These are phyloP conservation scores for Scedosporium apiospermum DNA, from an alignment of 2,329 filamentous ascomycete species.

Conservation along the genomic window DNA sequence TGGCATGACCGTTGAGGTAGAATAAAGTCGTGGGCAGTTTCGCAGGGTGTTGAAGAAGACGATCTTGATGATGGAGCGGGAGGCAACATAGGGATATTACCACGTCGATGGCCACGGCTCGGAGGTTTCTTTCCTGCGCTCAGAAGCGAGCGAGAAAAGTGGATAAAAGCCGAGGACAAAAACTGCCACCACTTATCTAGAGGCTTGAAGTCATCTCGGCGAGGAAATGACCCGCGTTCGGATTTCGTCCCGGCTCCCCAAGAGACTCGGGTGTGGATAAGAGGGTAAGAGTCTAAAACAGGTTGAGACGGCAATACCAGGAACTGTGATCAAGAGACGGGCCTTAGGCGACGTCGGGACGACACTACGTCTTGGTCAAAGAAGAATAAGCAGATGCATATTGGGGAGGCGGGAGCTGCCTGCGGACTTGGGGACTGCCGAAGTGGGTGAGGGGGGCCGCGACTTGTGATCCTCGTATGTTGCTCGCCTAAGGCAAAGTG, in stretches of 20 bases:
- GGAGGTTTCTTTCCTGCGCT: background rate
- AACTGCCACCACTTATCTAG: background rate
- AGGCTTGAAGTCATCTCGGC: background rate
- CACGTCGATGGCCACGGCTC: background rate
- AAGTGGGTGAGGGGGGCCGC: too few species aligned
- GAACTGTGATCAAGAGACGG: background rate
- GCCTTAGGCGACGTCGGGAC: background rate
- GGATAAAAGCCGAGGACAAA: background rate
- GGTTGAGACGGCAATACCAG: background rate
- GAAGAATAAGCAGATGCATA: background rate
- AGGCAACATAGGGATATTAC: background rate
- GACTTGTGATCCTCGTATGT: too few species aligned
- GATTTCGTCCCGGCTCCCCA: constrained; percentile 4
- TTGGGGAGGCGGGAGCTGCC: too few species aligned
- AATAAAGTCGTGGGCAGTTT: too few species aligned
- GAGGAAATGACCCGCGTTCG: background rate
- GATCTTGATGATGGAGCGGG: too few species aligned
- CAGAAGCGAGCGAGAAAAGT: background rate
- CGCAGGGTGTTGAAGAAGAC: too few species aligned
- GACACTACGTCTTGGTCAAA: background rate
- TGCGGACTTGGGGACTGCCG: too few species aligned
- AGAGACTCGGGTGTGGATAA: background rate
- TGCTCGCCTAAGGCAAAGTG: too few species aligned
- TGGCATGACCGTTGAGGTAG: too few species aligned
- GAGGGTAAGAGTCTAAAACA: background rate